phyloP scores from a whole-genome alignment of 495 filamentous ascomycete genomes.

The Xylaria curta region DNA sequence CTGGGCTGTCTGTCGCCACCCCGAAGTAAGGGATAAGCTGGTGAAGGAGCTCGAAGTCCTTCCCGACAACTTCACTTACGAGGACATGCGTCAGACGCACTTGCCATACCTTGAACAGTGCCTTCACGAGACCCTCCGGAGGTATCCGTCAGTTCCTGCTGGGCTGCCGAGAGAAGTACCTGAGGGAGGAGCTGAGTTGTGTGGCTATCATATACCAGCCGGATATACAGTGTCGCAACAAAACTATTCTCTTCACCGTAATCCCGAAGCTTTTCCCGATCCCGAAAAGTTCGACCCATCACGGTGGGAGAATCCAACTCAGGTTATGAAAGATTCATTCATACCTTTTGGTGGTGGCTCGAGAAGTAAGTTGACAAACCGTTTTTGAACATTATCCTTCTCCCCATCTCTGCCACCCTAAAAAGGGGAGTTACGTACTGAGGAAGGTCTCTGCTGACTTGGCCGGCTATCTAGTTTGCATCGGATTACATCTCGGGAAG shows the following conservation, averaged over 20 bases:
- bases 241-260: conserved; percentile 40
- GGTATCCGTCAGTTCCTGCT: conserved; percentile 55
- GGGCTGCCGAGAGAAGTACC: conserved; percentile 46
- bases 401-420: neutral
- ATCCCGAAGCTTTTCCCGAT: conserved; percentile 34
- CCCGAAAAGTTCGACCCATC: conserved; percentile 34
- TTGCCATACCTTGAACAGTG: conserved; percentile 58
- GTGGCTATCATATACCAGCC: conserved; percentile 34
- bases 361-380: conserved; percentile 16
- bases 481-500: conserved; percentile 24
- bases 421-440: neutral
- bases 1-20: conserved; percentile 43
- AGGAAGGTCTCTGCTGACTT: neutral
- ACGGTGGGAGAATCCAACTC: conserved; percentile 26
- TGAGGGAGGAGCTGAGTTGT: conserved; percentile 33
- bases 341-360: conserved; percentile 26
- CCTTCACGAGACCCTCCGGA: conserved; percentile 62
- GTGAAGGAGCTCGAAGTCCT: conserved; percentile 49
- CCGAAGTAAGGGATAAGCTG: conserved; percentile 45
- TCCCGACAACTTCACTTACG: conserved; percentile 45
- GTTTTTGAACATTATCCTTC: neutral
- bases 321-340: conserved; percentile 24
- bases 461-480: conserved; percentile 15
- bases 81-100: conserved; percentile 35
- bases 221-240: conserved; percentile 37